Evolutionary conservation across 2,329 filamentous ascomycete genomes (phyloP).

Genomic region (Sporothrix phasma): DNA sequence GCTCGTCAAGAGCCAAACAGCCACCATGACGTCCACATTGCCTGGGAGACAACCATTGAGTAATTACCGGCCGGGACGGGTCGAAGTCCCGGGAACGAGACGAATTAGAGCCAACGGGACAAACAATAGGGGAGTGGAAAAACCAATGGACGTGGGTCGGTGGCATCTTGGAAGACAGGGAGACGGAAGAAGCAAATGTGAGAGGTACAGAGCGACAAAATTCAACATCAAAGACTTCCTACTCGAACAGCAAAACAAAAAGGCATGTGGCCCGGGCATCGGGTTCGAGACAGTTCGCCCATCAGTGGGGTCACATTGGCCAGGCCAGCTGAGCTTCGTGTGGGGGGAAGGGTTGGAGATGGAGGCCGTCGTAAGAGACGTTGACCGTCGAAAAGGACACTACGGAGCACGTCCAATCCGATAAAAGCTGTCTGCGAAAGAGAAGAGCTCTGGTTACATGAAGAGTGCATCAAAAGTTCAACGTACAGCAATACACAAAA

Average conservation of each 20-base stretch:
- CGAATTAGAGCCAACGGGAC: not conserved
- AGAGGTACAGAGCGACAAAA: no score
- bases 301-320: not conserved
- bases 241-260: not conserved
- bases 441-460: no score
- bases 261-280: not conserved
- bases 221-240: not conserved
- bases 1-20: no score
- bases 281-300: not conserved
- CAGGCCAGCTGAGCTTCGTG: slow-evolving; percentile 1
- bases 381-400: not conserved
- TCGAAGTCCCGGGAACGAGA: not conserved
- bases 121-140: not conserved
- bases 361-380: not conserved
- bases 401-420: no score
- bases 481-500: no score
- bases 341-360: not conserved
- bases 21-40: not conserved
- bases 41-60: slow-evolving; percentile 2
- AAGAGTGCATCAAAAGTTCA: no score
- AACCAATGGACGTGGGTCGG: not conserved
- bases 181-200: not conserved
- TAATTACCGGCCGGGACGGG: not conserved
- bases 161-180: not conserved
- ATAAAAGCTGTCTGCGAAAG: no score